Percentiles rank a stretch among this genome's conserved stretches.
Conservation (phyloP, 2,329 filamentous ascomycete genomes). For the Epichloe sibirici region DNA sequence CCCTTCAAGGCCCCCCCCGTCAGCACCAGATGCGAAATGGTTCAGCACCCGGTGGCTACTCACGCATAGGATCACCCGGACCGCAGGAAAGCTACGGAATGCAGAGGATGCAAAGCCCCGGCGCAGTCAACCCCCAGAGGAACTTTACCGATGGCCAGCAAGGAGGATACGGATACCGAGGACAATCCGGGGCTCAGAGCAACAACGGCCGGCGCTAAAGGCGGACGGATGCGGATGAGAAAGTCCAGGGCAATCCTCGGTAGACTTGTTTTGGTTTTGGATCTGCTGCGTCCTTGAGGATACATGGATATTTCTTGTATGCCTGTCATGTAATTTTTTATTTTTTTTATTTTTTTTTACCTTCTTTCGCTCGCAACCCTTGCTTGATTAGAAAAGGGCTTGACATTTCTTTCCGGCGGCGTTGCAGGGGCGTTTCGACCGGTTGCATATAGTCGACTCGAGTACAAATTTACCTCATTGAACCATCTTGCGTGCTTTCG, state of each 20-base stretch:
- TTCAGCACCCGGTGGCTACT: constrained; percentile 3
- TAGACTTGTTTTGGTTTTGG: neutral
- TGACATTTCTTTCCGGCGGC: neutral
- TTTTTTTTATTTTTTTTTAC: neutral
- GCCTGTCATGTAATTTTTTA: neutral
- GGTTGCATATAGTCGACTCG: neutral
- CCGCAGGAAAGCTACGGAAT: constrained; percentile 6
- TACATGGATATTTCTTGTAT: neutral
- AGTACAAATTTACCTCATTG: neutral
- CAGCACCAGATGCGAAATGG: constrained; percentile 5
- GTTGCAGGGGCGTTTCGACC: neutral
- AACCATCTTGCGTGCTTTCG: neutral
- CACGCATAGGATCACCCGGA: constrained; percentile 8
- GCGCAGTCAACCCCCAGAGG: constrained; percentile 2
- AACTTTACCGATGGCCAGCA: constrained; percentile 9
- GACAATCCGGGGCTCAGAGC: neutral
- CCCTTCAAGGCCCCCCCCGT: neutral
- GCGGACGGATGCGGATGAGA: neutral
- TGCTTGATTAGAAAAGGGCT: neutral
- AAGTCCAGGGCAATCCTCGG: neutral
- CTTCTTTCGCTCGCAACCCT: neutral
- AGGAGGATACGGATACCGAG: constrained; percentile 3
- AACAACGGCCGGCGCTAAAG: constrained; percentile 1
- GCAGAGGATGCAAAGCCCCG: constrained; percentile 8
- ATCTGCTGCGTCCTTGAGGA: neutral